These are phyloP conservation scores for Annulohypoxylon truncatum DNA, from an alignment of 2,329 filamentous ascomycete genomes.

Conservation along the genomic window DNA sequence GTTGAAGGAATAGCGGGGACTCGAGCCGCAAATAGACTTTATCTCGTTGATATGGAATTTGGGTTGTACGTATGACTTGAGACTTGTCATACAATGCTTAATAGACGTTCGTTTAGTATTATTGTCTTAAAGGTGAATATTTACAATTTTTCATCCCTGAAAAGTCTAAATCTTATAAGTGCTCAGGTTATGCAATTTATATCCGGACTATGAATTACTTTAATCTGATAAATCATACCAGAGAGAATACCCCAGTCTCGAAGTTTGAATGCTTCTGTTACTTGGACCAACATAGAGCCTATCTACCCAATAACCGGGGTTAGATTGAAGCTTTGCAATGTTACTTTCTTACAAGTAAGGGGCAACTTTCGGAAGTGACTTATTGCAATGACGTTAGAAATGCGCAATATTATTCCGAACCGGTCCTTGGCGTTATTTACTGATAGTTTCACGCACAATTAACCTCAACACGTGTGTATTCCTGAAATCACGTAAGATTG, in stretches of 20 bases:
- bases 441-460: background rate
- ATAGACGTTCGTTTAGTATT: background rate
- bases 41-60: background rate
- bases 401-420: background rate
- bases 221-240: background rate
- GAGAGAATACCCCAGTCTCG: no score
- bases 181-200: no score
- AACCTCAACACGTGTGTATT: background rate
- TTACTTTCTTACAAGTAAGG: background rate
- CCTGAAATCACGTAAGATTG: conserved; percentile 1
- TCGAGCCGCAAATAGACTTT: background rate
- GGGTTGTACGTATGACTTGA: background rate
- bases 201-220: background rate
- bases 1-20: background rate
- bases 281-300: background rate
- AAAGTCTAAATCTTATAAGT: background rate
- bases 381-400: background rate
- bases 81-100: background rate
- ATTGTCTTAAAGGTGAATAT: background rate
- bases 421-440: background rate
- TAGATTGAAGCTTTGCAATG: background rate
- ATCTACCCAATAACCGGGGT: background rate
- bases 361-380: background rate
- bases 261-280: background rate
- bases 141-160: background rate